These are phyloP conservation scores for Cetradonia linearis DNA, from an alignment of 495 filamentous ascomycete genomes.

Conservation along the genomic window DNA sequence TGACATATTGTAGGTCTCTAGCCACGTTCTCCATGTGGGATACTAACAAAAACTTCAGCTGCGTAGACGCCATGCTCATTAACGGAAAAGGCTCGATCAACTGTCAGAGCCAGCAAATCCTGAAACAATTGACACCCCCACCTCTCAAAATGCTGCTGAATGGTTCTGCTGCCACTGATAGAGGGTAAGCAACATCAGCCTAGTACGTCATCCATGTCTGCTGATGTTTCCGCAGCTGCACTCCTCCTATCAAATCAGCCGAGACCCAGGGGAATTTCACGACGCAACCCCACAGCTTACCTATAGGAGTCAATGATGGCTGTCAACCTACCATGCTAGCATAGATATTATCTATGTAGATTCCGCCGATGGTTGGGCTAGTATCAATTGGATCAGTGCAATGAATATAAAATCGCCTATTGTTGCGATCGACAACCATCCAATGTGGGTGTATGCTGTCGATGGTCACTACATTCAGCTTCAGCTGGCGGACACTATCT, in stretches of 20 bases:
- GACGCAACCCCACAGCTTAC: conserved; percentile 16
- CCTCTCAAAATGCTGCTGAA: conserved; percentile 6
- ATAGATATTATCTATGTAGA: conserved; percentile 27
- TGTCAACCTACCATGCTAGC: conserved; percentile 30
- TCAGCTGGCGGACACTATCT: conserved; percentile 31
- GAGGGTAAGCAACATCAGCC: not conserved
- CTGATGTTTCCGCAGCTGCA: conserved; percentile 13
- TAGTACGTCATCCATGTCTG: conserved; percentile 10
- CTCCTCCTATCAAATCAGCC: conserved; percentile 9
- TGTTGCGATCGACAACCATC: conserved; percentile 36
- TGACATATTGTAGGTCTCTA: conserved; percentile 8
- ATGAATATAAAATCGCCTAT: conserved; percentile 26
- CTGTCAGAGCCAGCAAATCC: conserved; percentile 27
- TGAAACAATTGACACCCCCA: conserved; percentile 16
- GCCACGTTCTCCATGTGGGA: not conserved
- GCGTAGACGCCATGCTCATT: conserved; percentile 34
- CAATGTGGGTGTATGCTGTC: conserved; percentile 38
- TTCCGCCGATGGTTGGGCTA: conserved; percentile 29
- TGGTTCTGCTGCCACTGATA: conserved; percentile 7
- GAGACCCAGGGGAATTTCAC: conserved; percentile 11
- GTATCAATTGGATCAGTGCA: conserved; percentile 33
- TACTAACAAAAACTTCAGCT: conserved; percentile 14
- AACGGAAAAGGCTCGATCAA: conserved; percentile 36
- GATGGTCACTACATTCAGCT: conserved; percentile 39
- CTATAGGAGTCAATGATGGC: conserved; percentile 21